These are phyloP conservation scores for Panicum virgatum DNA, from an alignment of 202 grass and related monocot genomes.

Conservation along the genomic window DNA sequence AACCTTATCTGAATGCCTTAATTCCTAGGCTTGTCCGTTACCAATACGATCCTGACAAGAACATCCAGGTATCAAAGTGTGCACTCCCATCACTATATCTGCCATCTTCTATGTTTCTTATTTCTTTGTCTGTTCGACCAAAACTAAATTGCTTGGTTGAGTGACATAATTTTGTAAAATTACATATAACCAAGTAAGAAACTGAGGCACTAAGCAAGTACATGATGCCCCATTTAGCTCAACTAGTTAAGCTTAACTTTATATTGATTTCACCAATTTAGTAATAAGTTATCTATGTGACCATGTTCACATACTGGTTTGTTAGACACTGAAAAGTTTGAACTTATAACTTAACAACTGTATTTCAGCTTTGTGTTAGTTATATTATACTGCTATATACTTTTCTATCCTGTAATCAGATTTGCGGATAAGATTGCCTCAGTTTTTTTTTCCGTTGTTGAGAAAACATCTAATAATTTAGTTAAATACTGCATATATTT, in stretches of 20 bases:
- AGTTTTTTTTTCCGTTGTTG: neutral
- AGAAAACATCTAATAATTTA: neutral
- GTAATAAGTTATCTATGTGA: constrained; percentile 13
- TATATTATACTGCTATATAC: neutral
- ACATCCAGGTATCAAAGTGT: constrained; percentile 78
- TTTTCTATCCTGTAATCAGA: neutral
- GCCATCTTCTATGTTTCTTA: neutral
- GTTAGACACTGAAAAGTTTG: neutral
- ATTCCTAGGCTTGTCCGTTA: constrained; percentile 96
- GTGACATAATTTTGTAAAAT: neutral
- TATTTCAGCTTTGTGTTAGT: constrained; percentile 7
- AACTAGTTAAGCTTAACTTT: neutral
- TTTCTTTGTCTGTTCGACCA: neutral
- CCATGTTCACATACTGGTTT: neutral
- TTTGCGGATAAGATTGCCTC: neutral
- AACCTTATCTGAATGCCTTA: constrained; percentile 77
- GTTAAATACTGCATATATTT: neutral
- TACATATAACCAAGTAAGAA: neutral
- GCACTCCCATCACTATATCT: constrained; percentile 25
- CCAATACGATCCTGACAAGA: constrained; percentile 98
- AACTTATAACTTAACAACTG: neutral
- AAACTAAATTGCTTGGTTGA: constrained; percentile 13
- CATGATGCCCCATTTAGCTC: neutral
- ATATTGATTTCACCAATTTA: neutral
- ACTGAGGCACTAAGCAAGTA: neutral